Conservation (phyloP, 1,284 basidiomycete species). For the Ceratobasidium sp. region DNA sequence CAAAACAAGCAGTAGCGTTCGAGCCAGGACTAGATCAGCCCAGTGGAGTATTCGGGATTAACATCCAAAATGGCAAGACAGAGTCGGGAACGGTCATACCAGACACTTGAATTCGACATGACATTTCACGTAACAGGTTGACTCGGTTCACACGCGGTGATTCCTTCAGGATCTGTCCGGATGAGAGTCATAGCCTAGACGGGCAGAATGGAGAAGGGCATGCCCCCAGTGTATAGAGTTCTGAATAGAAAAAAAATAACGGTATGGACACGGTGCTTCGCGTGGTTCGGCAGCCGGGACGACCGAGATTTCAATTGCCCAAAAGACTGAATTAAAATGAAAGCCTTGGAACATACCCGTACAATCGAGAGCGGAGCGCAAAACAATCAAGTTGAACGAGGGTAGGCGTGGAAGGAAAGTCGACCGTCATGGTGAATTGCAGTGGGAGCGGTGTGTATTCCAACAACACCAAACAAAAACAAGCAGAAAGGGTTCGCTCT, state of each 20-base stretch:
- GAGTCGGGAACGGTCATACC: neutral
- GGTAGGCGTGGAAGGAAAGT: too few species aligned
- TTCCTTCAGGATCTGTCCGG: neutral
- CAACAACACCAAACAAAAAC: too few species aligned
- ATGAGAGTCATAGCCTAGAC: neutral
- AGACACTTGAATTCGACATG: neutral
- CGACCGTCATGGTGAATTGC: too few species aligned
- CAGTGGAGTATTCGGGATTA: neutral
- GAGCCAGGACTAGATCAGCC: neutral
- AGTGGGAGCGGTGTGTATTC: too few species aligned
- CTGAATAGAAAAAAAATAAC: neutral
- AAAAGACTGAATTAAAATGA: too few species aligned
- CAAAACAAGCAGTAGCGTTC: neutral
- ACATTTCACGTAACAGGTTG: neutral
- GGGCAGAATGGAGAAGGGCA: neutral
- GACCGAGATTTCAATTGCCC: too few species aligned
- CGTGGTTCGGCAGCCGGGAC: too few species aligned
- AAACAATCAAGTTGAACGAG: too few species aligned
- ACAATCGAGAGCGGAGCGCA: too few species aligned
- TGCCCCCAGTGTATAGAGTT: neutral
- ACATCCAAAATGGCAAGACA: neutral
- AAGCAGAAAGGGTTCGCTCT: too few species aligned
- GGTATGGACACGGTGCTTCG: neutral
- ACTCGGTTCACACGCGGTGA: neutral
- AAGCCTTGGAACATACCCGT: too few species aligned